Evolutionary conservation across 2,329 filamentous ascomycete species (phyloP).

Genomic region (Fusarium abutilonis): DNA sequence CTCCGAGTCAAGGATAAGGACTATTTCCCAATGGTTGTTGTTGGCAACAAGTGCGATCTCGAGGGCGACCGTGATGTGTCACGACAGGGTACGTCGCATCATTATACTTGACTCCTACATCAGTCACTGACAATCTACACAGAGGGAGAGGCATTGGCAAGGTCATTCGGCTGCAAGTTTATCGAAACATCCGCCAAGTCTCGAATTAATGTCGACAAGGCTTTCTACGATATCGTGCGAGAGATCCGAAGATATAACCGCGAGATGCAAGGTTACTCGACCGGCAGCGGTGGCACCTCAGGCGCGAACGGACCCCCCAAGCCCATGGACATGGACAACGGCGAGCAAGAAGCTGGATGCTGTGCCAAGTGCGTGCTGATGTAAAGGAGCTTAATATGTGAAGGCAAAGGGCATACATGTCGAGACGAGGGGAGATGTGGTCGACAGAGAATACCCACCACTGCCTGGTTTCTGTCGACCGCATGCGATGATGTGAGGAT

Average conservation of each 20-base stretch:
- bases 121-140: conserved; percentile 41
- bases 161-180: conserved; percentile 94
- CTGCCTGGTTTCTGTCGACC: conserved; percentile 20
- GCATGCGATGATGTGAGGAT: conserved; percentile 33
- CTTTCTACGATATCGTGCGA: conserved; percentile 97
- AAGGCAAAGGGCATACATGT: conserved; percentile 29
- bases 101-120: not conserved
- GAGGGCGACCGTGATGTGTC: conserved; percentile 91
- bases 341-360: conserved; percentile 76
- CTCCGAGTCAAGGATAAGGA: conserved; percentile 99
- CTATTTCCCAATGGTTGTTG: conserved; percentile 99
- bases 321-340: conserved; percentile 83
- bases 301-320: conserved; percentile 69
- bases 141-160: conserved; percentile 92
- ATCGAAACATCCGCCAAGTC: conserved; percentile 99
- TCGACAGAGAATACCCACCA: conserved; percentile 21
- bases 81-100: conserved; percentile 77
- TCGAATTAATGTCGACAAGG: conserved; percentile 96
- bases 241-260: conserved; percentile 99
- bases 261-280: conserved; percentile 90
- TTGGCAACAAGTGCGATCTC: conserved; percentile 99
- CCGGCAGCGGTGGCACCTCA: conserved; percentile 71
- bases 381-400: conserved; percentile 60
- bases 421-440: conserved; percentile 18
- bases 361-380: conserved; percentile 89